These are phyloP conservation scores for Neonectria sp. DNA, from an alignment of 2,329 filamentous ascomycete species.

Conservation along the genomic window DNA sequence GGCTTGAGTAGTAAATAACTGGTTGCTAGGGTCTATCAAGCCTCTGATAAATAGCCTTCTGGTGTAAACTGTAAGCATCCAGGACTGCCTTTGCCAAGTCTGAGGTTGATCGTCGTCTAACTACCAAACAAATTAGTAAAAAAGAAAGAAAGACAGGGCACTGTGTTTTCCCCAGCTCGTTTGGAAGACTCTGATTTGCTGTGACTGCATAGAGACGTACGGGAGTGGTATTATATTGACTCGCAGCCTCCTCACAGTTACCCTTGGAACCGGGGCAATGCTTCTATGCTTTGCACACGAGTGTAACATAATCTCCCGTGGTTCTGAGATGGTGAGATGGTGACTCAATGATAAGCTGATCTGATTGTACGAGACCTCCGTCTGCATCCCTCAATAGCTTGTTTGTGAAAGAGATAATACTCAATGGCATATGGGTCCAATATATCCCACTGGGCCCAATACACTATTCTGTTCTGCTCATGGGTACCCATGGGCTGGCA, in stretches of 20 bases:
- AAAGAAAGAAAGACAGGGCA: not conserved
- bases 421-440: too few species aligned
- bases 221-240: not conserved
- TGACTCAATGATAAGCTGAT: not conserved
- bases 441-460: too few species aligned
- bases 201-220: not conserved
- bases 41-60: not conserved
- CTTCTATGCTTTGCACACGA: not conserved
- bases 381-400: too few species aligned
- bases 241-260: not conserved
- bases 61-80: not conserved
- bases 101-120: not conserved
- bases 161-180: not conserved
- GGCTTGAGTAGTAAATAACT: too few species aligned
- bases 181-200: not conserved
- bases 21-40: too few species aligned
- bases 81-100: not conserved
- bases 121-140: not conserved
- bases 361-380: too few species aligned
- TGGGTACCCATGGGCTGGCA: too few species aligned
- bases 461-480: too few species aligned
- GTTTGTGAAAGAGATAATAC: too few species aligned
- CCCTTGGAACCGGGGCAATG: not conserved
- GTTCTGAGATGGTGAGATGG: not conserved
- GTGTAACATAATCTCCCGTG: not conserved